These are phyloP conservation scores for Dillenia suffruticosa DNA, from an alignment of 164 flowering plant genomes.

Conservation along the genomic window DNA sequence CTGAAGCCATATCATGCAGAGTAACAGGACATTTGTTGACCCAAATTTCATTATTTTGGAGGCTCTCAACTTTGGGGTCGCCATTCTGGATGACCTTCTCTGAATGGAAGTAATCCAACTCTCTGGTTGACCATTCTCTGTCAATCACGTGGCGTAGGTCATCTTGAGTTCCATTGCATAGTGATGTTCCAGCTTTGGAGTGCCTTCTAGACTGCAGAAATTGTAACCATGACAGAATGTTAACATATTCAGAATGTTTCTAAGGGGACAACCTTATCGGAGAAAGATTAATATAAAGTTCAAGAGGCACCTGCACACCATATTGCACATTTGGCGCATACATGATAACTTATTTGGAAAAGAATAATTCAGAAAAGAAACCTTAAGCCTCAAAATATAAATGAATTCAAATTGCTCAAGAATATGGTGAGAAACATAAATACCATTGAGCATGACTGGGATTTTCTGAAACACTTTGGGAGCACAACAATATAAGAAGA, in stretches of 20 bases:
- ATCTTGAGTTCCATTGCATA: constrained; percentile 15
- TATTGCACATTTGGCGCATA: too few species aligned
- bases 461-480: too few species aligned
- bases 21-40: constrained; percentile 15
- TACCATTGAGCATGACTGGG: too few species aligned
- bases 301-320: too few species aligned
- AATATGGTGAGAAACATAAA: too few species aligned
- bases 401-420: too few species aligned
- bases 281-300: too few species aligned
- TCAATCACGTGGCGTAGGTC: constrained; percentile 6
- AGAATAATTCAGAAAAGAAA: too few species aligned
- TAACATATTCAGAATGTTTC: background rate
- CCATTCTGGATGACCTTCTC: constrained; percentile 5
- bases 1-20: constrained; percentile 22
- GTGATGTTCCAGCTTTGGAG: constrained; percentile 20
- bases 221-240: background rate
- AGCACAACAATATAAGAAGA: too few species aligned
- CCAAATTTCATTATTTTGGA: constrained; percentile 16
- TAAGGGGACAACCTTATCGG: too few species aligned
- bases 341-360: too few species aligned
- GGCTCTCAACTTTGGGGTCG: constrained; percentile 5
- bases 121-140: constrained; percentile 6
- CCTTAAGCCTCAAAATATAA: too few species aligned
- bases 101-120: constrained; percentile 5
- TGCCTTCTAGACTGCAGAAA: constrained; percentile 50